Conservation (phyloP, 805 yeast genomes). For the Barnettozyma siamensis region DNA sequence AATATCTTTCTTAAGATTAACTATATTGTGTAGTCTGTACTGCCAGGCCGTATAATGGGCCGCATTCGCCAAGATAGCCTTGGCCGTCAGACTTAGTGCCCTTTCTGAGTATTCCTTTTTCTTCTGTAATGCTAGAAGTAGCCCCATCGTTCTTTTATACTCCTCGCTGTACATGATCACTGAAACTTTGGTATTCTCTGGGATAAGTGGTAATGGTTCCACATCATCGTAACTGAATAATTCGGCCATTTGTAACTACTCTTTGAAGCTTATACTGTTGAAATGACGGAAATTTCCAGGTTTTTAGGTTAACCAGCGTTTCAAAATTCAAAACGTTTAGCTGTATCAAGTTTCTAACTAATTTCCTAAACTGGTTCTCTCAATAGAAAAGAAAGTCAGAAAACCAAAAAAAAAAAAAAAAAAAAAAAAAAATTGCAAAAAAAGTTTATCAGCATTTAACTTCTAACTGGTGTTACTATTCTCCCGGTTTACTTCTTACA, state of each 20-base stretch:
- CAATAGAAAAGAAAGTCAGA: background rate
- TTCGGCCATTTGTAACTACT: no score
- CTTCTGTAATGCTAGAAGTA: slow-evolving; percentile 53
- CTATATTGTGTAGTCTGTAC: slow-evolving; percentile 52
- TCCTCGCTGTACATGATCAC: slow-evolving; percentile 69
- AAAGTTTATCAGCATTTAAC: no score
- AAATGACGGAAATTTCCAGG: no score
- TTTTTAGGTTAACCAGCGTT: no score
- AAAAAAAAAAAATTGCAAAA: no score
- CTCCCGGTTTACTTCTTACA: no score
- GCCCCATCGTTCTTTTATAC: slow-evolving; percentile 56
- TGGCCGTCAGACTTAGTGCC: slow-evolving; percentile 60
- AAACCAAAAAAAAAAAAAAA: no score
- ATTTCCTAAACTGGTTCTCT: no score
- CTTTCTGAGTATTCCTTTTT: slow-evolving; percentile 61
- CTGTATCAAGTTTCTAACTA: no score
- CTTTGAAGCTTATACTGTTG: no score
- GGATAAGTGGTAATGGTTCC: slow-evolving; percentile 35
- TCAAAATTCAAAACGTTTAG: no score
- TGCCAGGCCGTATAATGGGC: slow-evolving; percentile 93
- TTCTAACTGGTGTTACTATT: no score
- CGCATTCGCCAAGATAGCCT: slow-evolving; percentile 62
- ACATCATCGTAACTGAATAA: slow-evolving; percentile 39
- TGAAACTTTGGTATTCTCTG: slow-evolving; percentile 47
- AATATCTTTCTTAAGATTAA: slow-evolving; percentile 31